phyloP scores from a whole-genome alignment of 1,139 yeast genomes.

The Trichomonascaceae sp. region DNA sequence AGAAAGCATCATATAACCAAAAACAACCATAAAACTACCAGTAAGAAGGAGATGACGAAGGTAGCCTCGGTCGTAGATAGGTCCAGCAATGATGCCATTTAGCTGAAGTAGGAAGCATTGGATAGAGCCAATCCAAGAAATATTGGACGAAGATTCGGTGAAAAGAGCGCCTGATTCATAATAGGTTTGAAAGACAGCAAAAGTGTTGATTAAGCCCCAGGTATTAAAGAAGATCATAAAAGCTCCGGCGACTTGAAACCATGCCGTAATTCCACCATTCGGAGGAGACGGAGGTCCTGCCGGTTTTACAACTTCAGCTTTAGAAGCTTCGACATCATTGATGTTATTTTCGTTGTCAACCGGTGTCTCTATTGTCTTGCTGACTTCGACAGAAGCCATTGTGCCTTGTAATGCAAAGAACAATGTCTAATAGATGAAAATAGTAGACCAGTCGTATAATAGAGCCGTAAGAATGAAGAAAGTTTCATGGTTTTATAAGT shows the following conservation, averaged over 20 bases:
- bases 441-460: no score
- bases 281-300: slow-evolving; percentile 20
- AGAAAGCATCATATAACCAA: slow-evolving; percentile 50
- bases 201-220: slow-evolving; percentile 54
- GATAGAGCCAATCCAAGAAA: slow-evolving; percentile 27
- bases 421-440: no score
- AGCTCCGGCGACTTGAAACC: slow-evolving; percentile 30
- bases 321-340: background rate
- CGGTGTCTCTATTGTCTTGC: no score
- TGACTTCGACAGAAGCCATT: no score
- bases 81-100: slow-evolving; percentile 38
- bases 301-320: background rate
- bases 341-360: background rate
- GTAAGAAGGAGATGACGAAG: slow-evolving; percentile 24
- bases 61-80: slow-evolving; percentile 35
- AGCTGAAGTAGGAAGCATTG: slow-evolving; percentile 44
- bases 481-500: no score
- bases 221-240: slow-evolving; percentile 47
- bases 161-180: slow-evolving; percentile 43
- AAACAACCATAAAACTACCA: slow-evolving; percentile 39
- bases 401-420: no score
- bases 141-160: slow-evolving; percentile 29
- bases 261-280: slow-evolving; percentile 30
- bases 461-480: no score
- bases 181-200: slow-evolving; percentile 60